A percentile compares a stretch with the other conserved stretches of the same genome.
These are phyloP conservation scores for Cytospora mali DNA, from an alignment of 2,329 filamentous ascomycete species.

Conservation along the genomic window DNA sequence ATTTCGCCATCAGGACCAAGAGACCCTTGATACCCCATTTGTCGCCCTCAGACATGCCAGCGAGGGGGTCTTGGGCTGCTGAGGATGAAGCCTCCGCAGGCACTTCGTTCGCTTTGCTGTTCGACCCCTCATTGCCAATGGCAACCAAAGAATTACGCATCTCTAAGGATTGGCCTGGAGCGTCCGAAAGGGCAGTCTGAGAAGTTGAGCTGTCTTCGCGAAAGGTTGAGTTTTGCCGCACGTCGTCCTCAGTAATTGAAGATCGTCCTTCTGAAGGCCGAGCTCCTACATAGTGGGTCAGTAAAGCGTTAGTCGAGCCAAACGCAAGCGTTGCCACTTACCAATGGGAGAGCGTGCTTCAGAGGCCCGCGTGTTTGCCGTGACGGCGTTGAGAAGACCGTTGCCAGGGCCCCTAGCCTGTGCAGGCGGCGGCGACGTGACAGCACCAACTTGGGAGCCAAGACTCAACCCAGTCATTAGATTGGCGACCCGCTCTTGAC, in stretches of 20 bases:
- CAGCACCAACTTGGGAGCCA: constrained; percentile 48
- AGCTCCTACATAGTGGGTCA: constrained; percentile 39
- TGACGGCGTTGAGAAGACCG: constrained; percentile 65
- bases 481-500: constrained; percentile 55
- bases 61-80: constrained; percentile 58
- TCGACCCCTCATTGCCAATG: constrained; percentile 48
- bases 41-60: constrained; percentile 63
- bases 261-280: constrained; percentile 50
- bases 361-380: constrained; percentile 56
- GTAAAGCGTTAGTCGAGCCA: not conserved
- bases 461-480: constrained; percentile 54
- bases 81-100: constrained; percentile 14
- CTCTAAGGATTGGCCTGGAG: constrained; percentile 38
- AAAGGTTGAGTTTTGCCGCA: constrained; percentile 48
- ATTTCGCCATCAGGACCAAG: constrained; percentile 64
- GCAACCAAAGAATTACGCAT: constrained; percentile 48
- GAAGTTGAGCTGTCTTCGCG: constrained; percentile 46
- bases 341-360: constrained; percentile 54
- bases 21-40: constrained; percentile 68
- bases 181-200: constrained; percentile 41
- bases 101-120: constrained; percentile 46
- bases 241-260: constrained; percentile 46
- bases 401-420: constrained; percentile 55
- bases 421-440: constrained; percentile 40
- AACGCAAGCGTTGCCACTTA: constrained; percentile 22